Conservation (phyloP, 345 rosid genomes). For the Salix exigua region DNA sequence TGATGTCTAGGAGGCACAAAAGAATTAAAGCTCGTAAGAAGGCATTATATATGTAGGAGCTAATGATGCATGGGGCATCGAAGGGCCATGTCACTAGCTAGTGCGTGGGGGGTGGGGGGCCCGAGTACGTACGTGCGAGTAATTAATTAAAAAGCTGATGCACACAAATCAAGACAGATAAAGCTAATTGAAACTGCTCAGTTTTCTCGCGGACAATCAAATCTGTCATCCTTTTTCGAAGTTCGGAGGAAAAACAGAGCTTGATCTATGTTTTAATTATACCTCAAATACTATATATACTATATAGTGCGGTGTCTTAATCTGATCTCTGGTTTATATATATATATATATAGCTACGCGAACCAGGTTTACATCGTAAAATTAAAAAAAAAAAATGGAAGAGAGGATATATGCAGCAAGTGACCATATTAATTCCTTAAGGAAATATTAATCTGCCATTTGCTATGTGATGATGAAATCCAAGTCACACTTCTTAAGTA, state of each 20-base stretch:
- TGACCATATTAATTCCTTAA: neutral
- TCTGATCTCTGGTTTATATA: too few relatives aligned
- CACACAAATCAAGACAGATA: neutral
- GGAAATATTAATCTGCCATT: neutral
- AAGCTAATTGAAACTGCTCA: neutral
- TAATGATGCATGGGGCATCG: slow-evolving; percentile 13
- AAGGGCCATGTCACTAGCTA: neutral
- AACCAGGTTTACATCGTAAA: neutral
- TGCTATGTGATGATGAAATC: neutral
- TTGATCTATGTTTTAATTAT: neutral
- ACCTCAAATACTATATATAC: too few relatives aligned
- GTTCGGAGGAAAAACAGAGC: neutral
- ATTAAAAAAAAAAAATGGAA: too few relatives aligned
- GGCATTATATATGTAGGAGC: slow-evolving; percentile 21
- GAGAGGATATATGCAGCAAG: neutral
- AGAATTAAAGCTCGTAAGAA: slow-evolving; percentile 8
- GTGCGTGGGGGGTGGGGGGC: slow-evolving; percentile 55
- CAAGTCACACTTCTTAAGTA: neutral
- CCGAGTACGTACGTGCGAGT: slow-evolving; percentile 27
- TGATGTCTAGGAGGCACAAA: slow-evolving; percentile 17
- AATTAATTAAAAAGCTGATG: neutral
- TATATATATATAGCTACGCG: too few relatives aligned
- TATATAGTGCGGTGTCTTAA: too few relatives aligned
- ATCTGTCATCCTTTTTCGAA: slow-evolving; percentile 18
- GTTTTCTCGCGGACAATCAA: slow-evolving; percentile 10